Conservation (phyloP, 768 basidiomycete genomes). For the Hericium rajendrae region DNA sequence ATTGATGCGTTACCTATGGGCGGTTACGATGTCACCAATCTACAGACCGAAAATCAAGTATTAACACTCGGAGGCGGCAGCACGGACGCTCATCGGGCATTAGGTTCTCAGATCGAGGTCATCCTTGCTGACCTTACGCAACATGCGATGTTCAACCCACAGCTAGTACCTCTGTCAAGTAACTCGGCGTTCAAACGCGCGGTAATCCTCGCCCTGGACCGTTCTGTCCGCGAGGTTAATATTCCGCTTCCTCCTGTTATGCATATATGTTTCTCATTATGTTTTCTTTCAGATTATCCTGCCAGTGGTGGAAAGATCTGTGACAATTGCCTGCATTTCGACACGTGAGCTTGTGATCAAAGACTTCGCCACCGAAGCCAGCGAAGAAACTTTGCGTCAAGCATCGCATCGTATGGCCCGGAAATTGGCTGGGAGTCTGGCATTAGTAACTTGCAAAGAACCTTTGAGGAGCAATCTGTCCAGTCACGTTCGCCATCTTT, state of each 20-base stretch:
- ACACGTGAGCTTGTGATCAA: slow-evolving; percentile 91
- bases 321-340: slow-evolving; percentile 97
- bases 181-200: slow-evolving; percentile 87
- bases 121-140: slow-evolving; percentile 64
- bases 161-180: slow-evolving; percentile 60
- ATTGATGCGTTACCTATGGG: slow-evolving; percentile 74
- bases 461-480: slow-evolving; percentile 88
- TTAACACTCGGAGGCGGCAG: slow-evolving; percentile 51
- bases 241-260: not conserved
- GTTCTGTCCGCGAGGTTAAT: slow-evolving; percentile 85
- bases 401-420: slow-evolving; percentile 96
- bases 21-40: slow-evolving; percentile 46
- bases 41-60: slow-evolving; percentile 49
- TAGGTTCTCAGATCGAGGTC: slow-evolving; percentile 73
- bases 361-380: slow-evolving; percentile 89
- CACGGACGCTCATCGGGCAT: slow-evolving; percentile 54
- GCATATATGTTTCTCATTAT: not conserved
- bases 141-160: slow-evolving; percentile 68
- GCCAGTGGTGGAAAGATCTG: slow-evolving; percentile 95
- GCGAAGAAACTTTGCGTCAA: slow-evolving; percentile 82
- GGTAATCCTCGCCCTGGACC: slow-evolving; percentile 83
- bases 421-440: slow-evolving; percentile 92
- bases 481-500: slow-evolving; percentile 73
- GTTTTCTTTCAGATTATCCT: slow-evolving; percentile 63
- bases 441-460: slow-evolving; percentile 96